These are phyloP conservation scores for Lactarius sanguifluus DNA, from an alignment of 768 basidiomycete genomes.

Conservation along the genomic window DNA sequence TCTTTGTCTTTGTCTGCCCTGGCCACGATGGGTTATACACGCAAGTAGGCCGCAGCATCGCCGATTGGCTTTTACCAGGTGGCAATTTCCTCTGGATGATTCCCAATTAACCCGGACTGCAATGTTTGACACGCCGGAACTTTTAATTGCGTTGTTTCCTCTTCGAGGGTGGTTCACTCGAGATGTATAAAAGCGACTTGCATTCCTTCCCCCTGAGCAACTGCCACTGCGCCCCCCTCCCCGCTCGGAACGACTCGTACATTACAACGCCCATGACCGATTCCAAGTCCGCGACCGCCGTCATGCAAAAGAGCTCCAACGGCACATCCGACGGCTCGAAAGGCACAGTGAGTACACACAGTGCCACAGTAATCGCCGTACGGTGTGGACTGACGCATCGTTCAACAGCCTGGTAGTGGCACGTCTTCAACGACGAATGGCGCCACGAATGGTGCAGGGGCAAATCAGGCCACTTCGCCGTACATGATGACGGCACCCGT, in stretches of 20 bases:
- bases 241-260: not conserved
- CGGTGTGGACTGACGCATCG: conserved; percentile 87
- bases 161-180: conserved; percentile 17
- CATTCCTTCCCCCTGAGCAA: conserved; percentile 1
- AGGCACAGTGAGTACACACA: conserved; percentile 84
- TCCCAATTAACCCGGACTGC: conserved; percentile 25
- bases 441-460: conserved; percentile 7
- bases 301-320: conserved; percentile 24
- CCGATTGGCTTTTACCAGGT: conserved; percentile 20
- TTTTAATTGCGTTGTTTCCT: conserved; percentile 20
- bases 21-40: conserved; percentile 13
- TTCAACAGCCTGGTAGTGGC: conserved; percentile 75
- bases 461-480: conserved; percentile 17
- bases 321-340: conserved; percentile 54
- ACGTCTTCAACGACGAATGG: conserved; percentile 50
- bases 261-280: conserved; percentile 12
- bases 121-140: conserved; percentile 26
- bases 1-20: conserved; percentile 15
- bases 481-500: conserved; percentile 24
- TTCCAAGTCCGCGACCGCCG: conserved; percentile 22
- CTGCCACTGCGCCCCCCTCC: conserved; percentile 2
- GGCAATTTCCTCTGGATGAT: conserved; percentile 23
- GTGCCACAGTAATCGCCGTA: conserved; percentile 95
- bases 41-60: conserved; percentile 21
- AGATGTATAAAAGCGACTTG: conserved; percentile 21